Conservation (phyloP, 2,329 filamentous ascomycete genomes). For the Trematosphaeria pertusa region DNA sequence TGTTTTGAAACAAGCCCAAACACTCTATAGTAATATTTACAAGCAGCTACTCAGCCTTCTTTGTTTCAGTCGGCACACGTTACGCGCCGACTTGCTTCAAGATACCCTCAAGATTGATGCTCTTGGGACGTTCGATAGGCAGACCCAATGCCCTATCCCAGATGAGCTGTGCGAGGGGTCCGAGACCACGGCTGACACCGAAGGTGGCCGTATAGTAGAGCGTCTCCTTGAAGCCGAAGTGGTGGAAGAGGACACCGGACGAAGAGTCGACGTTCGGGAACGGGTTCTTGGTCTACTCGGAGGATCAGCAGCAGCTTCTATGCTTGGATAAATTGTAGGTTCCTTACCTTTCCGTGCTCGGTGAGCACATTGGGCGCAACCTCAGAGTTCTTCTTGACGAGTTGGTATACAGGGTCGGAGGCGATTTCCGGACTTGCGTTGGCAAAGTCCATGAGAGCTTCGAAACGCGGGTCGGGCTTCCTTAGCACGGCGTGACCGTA, state of each 20-base stretch:
- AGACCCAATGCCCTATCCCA: slow-evolving; percentile 94
- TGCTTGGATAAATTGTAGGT: not conserved
- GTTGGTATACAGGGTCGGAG: slow-evolving; percentile 86
- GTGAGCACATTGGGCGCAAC: slow-evolving; percentile 89
- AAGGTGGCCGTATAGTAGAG: slow-evolving; percentile 86
- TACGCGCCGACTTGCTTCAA: slow-evolving; percentile 63
- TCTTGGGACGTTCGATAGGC: slow-evolving; percentile 98
- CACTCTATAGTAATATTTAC: slow-evolving; percentile 26
- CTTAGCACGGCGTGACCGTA: slow-evolving; percentile 96
- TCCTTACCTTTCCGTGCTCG: slow-evolving; percentile 82
- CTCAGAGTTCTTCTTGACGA: slow-evolving; percentile 91
- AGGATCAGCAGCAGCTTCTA: slow-evolving; percentile 7
- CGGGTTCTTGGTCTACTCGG: slow-evolving; percentile 81
- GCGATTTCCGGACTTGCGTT: slow-evolving; percentile 83
- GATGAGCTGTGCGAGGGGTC: slow-evolving; percentile 90
- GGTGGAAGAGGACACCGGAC: slow-evolving; percentile 94
- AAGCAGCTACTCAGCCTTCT: slow-evolving; percentile 9
- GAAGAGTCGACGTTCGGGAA: slow-evolving; percentile 96
- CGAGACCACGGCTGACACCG: slow-evolving; percentile 75
- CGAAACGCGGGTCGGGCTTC: slow-evolving; percentile 95
- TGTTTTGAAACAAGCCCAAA: slow-evolving; percentile 11
- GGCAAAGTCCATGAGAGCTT: slow-evolving; percentile 96
- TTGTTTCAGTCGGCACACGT: slow-evolving; percentile 2
- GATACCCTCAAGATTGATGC: slow-evolving; percentile 88
- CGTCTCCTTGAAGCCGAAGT: slow-evolving; percentile 97